Percentiles rank a stretch among this genome's conserved stretches.
Conservation (phyloP, 192 early-diverging fungal genomes). For the Kappamyces sp. region DNA sequence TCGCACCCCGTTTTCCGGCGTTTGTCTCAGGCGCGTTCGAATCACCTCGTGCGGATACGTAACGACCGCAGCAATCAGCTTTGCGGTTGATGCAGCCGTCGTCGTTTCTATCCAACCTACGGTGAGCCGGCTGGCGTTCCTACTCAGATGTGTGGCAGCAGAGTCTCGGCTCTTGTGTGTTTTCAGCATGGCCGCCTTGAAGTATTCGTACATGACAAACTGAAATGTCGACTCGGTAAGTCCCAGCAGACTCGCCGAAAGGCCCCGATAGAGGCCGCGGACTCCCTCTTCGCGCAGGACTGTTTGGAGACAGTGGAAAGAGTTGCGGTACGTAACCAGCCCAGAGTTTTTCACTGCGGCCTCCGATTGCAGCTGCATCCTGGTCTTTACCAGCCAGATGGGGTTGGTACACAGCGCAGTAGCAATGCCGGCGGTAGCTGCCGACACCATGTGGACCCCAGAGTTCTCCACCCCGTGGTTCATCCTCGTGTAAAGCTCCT, state of each 20-base stretch:
- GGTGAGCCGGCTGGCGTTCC: background rate
- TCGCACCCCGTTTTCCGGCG: slow-evolving; percentile 57
- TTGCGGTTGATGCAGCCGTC: slow-evolving; percentile 74
- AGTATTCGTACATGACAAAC: slow-evolving; percentile 92
- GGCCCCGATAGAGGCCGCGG: slow-evolving; percentile 78
- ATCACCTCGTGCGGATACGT: slow-evolving; percentile 93
- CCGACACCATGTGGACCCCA: slow-evolving; percentile 73
- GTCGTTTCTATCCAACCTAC: slow-evolving; percentile 77
- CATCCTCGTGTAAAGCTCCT: slow-evolving; percentile 65
- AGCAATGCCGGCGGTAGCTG: slow-evolving; percentile 64
- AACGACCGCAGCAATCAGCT: slow-evolving; percentile 76
- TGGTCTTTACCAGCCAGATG: slow-evolving; percentile 95
- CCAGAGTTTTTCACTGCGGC: slow-evolving; percentile 24
- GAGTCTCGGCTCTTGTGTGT: too few species aligned
- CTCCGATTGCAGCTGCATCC: slow-evolving; percentile 79
- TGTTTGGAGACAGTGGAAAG: slow-evolving; percentile 62
- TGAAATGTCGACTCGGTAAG: slow-evolving; percentile 87
- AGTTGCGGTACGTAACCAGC: slow-evolving; percentile 59
- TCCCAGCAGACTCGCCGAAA: slow-evolving; percentile 84
- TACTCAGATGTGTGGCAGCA: background rate
- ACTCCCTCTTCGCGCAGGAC: slow-evolving; percentile 79
- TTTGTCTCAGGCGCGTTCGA: slow-evolving; percentile 82
- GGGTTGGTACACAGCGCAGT: slow-evolving; percentile 86
- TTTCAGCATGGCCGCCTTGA: slow-evolving; percentile 47
- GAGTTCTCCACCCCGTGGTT: slow-evolving; percentile 75